These are phyloP conservation scores for Nematocida sp. DNA, from an alignment of 371 early-diverging fungal species.

Conservation along the genomic window DNA sequence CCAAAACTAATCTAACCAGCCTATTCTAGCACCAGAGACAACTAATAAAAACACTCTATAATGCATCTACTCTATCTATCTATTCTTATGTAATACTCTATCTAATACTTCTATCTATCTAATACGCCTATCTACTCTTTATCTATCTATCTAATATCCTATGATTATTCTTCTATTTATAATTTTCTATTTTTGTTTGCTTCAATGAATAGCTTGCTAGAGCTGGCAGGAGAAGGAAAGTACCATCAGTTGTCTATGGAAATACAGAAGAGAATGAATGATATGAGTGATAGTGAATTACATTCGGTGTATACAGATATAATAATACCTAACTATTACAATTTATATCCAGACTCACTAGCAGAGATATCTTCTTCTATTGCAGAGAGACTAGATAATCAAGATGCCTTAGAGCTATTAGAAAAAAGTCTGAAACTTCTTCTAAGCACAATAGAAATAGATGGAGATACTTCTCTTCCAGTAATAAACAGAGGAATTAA, in stretches of 20 bases:
- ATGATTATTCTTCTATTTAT: too few relatives aligned
- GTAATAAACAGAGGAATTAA: neutral
- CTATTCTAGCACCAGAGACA: too few relatives aligned
- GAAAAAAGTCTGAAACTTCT: slow-evolving; percentile 14
- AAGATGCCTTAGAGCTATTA: slow-evolving; percentile 6
- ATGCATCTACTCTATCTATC: too few relatives aligned
- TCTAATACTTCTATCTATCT: too few relatives aligned
- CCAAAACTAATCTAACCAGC: too few relatives aligned
- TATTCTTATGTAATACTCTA: too few relatives aligned
- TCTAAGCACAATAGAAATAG: neutral
- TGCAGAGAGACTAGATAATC: neutral
- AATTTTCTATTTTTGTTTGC: neutral
- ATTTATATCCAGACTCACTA: slow-evolving; percentile 3
- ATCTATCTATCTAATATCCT: too few relatives aligned
- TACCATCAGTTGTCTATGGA: slow-evolving; percentile 25
- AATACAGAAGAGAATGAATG: neutral
- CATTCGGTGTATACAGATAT: slow-evolving; percentile 6
- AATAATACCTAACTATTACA: slow-evolving; percentile 27
- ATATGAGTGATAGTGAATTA: neutral
- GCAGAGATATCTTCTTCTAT: slow-evolving; percentile 14
- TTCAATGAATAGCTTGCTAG: neutral
- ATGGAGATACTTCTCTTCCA: neutral
- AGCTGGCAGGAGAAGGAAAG: slow-evolving; percentile 34
- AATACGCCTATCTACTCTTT: too few relatives aligned
- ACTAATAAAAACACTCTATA: too few relatives aligned